Evolutionary conservation across 306 rosid species (phyloP).

Genomic region (Malus sylvestris): DNA sequence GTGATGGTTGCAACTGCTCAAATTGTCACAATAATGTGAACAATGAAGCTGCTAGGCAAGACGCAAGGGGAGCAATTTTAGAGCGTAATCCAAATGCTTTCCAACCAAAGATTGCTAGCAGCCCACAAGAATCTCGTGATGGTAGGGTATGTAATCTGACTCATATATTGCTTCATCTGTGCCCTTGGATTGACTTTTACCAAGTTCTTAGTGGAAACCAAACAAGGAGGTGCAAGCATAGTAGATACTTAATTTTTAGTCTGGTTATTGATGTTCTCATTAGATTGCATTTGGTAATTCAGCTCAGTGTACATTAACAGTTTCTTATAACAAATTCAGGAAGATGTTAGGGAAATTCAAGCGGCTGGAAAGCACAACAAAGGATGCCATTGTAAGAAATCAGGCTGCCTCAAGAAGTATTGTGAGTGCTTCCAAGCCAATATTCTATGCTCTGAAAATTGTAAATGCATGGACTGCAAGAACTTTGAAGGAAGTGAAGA

Average conservation of each 20-base stretch:
- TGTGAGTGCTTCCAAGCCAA: constrained; percentile 86
- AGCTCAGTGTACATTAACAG: constrained; percentile 13
- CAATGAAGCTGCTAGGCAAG: constrained; percentile 57
- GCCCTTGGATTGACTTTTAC: not conserved
- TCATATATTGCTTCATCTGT: constrained; percentile 5
- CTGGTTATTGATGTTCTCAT: not conserved
- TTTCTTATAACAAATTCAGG: constrained; percentile 39
- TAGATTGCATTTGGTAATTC: constrained; percentile 15
- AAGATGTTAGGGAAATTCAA: constrained; percentile 47
- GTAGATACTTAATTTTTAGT: not conserved
- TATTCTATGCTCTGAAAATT: constrained; percentile 68
- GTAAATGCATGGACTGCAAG: constrained; percentile 76
- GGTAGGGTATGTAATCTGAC: constrained; percentile 38
- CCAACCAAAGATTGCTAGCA: constrained; percentile 68
- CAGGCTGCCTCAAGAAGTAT: constrained; percentile 87
- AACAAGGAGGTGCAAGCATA: constrained; percentile 1
- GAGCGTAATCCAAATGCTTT: constrained; percentile 82
- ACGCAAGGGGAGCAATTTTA: constrained; percentile 53
- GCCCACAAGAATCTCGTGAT: constrained; percentile 47
- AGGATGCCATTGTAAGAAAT: constrained; percentile 81
- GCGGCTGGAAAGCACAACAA: constrained; percentile 70
- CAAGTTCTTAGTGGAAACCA: not conserved
- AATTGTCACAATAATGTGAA: constrained; percentile 74
- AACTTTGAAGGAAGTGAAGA: constrained; percentile 64
- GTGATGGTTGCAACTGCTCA: constrained; percentile 65